Evolutionary conservation across 208 protist species (phyloP).

Genomic region (Wallacemonas sp.): DNA sequence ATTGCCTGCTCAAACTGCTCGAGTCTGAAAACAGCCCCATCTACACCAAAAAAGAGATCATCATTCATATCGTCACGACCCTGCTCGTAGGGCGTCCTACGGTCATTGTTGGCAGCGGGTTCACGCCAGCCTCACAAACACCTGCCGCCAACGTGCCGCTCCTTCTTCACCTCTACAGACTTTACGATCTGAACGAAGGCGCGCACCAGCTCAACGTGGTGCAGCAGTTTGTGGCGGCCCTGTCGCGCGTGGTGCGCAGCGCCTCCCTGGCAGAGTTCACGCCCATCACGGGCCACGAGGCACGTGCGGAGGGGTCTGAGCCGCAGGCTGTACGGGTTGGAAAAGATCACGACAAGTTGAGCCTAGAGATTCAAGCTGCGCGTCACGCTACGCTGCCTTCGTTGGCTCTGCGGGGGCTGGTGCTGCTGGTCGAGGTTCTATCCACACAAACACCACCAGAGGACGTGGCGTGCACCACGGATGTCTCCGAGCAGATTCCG

Average conservation of each 20-base stretch:
- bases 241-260: conserved; percentile 75
- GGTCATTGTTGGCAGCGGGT: background rate
- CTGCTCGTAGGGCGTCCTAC: conserved; percentile 36
- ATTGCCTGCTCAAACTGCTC: conserved; percentile 90
- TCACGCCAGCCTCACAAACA: background rate
- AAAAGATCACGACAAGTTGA: conserved; percentile 8
- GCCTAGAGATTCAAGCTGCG: background rate
- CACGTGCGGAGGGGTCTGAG: too few relatives aligned
- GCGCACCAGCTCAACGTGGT: conserved; percentile 78
- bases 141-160: conserved; percentile 31
- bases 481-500: conserved; percentile 28
- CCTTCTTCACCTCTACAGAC: conserved; percentile 67
- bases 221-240: conserved; percentile 74
- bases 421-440: conserved; percentile 62
- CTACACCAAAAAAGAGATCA: conserved; percentile 85
- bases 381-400: conserved; percentile 42
- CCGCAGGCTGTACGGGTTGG: too few relatives aligned
- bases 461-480: conserved; percentile 24
- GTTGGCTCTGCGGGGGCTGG: conserved; percentile 75
- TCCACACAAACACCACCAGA: conserved; percentile 51
- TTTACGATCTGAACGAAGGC: conserved; percentile 82
- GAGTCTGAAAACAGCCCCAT: conserved; percentile 88
- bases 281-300: background rate
- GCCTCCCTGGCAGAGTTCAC: conserved; percentile 53
- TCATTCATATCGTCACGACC: conserved; percentile 78